phyloP scores from a whole-genome alignment of 768 basidiomycete species.

The Sarcodon sp. region DNA sequence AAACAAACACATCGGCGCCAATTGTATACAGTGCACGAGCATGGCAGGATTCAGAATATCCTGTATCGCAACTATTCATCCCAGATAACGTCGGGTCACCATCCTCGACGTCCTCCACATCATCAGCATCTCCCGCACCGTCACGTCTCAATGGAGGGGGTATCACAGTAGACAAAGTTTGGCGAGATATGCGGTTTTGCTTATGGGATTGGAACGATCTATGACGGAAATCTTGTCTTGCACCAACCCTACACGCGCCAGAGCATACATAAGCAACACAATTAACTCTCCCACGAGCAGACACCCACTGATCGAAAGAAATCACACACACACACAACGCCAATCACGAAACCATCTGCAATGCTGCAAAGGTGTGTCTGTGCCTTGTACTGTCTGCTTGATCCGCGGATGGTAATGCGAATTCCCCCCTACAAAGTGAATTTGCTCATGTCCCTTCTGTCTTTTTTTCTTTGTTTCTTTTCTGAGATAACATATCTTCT shows the following conservation, averaged over 20 bases:
- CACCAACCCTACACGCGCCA: too few species aligned
- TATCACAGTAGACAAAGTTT: constrained; percentile 51
- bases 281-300: neutral
- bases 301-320: too few species aligned
- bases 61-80: constrained; percentile 44
- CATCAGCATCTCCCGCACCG: constrained; percentile 14
- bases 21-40: constrained; percentile 35
- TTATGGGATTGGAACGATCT: constrained; percentile 38
- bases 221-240: constrained; percentile 9
- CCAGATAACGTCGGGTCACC: constrained; percentile 20
- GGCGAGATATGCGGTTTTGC: constrained; percentile 54
- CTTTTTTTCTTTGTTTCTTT: neutral
- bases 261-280: neutral
- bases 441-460: neutral
- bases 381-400: too few species aligned
- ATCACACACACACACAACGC: too few species aligned
- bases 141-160: constrained; percentile 30
- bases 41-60: constrained; percentile 53
- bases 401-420: too few species aligned
- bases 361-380: too few species aligned
- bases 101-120: constrained; percentile 6
- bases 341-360: too few species aligned
- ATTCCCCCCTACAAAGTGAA: too few species aligned
- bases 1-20: constrained; percentile 1
- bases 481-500: constrained; percentile 4